Evolutionary conservation across 202 grass and related monocot species (phyloP).

Genomic region (Sporobolus alterniflorus): DNA sequence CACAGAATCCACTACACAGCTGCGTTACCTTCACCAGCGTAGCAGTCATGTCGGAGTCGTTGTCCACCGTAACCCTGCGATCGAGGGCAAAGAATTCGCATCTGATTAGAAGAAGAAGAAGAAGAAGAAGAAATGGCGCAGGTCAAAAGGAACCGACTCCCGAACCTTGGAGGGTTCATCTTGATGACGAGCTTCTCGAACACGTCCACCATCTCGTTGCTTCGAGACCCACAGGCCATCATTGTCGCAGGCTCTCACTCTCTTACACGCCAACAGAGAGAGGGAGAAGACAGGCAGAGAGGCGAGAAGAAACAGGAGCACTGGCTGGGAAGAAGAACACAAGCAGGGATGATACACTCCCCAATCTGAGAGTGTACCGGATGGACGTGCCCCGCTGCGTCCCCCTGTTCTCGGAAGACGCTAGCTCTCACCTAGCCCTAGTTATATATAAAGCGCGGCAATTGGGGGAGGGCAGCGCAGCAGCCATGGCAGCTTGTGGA

Average conservation of each 20-base stretch:
- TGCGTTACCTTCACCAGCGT: slow-evolving; percentile 86
- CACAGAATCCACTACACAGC: neutral
- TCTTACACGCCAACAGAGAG: slow-evolving; percentile 9
- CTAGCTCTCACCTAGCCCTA: slow-evolving; percentile 38
- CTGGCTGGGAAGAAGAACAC: neutral
- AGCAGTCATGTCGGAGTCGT: slow-evolving; percentile 72
- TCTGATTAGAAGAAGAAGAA: slow-evolving; percentile 31
- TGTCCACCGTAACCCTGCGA: slow-evolving; percentile 90
- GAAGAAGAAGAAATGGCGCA: neutral
- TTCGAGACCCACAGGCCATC: slow-evolving; percentile 78
- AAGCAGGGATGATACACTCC: slow-evolving; percentile 42
- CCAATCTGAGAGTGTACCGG: slow-evolving; percentile 38
- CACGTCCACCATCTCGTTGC: slow-evolving; percentile 76
- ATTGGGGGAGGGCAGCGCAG: neutral
- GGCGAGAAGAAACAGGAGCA: neutral
- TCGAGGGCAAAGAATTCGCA: slow-evolving; percentile 30
- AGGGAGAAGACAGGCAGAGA: neutral
- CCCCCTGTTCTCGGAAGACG: slow-evolving; percentile 29
- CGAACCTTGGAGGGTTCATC: slow-evolving; percentile 96
- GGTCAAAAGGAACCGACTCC: slow-evolving; percentile 22
- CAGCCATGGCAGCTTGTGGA: slow-evolving; percentile 31
- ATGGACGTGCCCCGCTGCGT: slow-evolving; percentile 22
- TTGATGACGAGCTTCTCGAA: slow-evolving; percentile 93
- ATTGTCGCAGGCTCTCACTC: slow-evolving; percentile 40
- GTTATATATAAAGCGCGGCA: slow-evolving; percentile 48